Base-by-base conservation (phyloP, 1,284 basidiomycete genomes). In the Sanghuangporus sanghuang region DNA sequence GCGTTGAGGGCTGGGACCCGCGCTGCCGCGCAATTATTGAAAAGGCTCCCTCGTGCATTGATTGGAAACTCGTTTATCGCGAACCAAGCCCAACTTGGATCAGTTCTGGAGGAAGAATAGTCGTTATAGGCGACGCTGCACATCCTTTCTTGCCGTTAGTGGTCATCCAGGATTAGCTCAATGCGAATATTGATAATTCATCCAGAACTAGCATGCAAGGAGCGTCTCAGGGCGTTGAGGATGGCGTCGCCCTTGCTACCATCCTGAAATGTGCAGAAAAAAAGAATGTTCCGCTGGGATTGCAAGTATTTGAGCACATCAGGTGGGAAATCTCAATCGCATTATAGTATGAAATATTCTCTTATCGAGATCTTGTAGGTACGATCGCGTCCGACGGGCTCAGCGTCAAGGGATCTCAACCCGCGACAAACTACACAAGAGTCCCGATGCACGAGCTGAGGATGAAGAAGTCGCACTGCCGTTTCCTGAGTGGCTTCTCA, bases 11-110 rank as follows among this genome's bases (percentile, higher is more conserved):
- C 2, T 70, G 68, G 67, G 69, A 69, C 38, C 64, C 67, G 1
- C 55, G 62, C 42, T 59, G 61, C 21, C 38, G 62, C 9, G 61
- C 66, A 8, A 44, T 65, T 35, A 55, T 65, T 46, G 63, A 59
- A 38, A 68, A 63, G 58, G 64, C 61, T 9, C 58, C 64, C 36
- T 65, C 35, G 39, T 68, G 67, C 53, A 64, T 70, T 2, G 67
- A 69, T 61, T 64, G 66, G 68, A 70, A 70, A 53, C 66, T 70
- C n/a, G 66, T 70, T 6, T 66, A 62, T 57, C 69, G 68, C 46
- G 68, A 69, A 32, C 69, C 69, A 9, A 62, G 69, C 0, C 68
- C 67, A 38, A 67, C 65, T 12, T 68, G 68, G 66, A 57, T 71
- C 36, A 67, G 66, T 16, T 48, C 48, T 16, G 58, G 62, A 1